Evolutionary conservation across 225 moss, liverwort and hornwort species (phyloP), one percentile per base, ranked within the genome.

Genomic region (Marchantia polymorpha): DNA sequence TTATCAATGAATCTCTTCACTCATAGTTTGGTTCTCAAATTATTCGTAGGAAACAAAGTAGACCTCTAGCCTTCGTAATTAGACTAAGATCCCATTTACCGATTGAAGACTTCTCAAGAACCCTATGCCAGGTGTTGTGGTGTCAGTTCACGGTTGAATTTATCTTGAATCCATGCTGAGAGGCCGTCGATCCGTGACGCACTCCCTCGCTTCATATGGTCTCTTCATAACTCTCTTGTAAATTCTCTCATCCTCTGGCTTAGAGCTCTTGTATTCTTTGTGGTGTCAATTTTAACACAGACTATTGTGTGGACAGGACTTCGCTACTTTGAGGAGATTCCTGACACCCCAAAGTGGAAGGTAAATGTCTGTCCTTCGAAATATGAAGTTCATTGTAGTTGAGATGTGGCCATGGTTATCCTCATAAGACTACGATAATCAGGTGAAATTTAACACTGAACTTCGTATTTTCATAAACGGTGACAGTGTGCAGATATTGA

Each of bases 241-340:
- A 20, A 19, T 22, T n/a, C 22, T 61, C 60, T n/a, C 60, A 61
- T 61, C 60, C 22, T 61, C 64, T n/a, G n/a, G n/a, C n/a, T n/a
- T n/a, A n/a, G n/a, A n/a, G n/a, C n/a, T n/a, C n/a, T n/a, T n/a
- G n/a, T 4, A 48, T 22, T 16, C 17, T 9, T 22, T 9, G 10
- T 47, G 4, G 70, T 20, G 48, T 49, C 31, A 15, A 7, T 61
- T n/a, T 20, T 61, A 7, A 20, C 23, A 61, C 22, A 61, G 22
- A 1, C 53, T 60, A 4, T 76, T 59, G 4, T 76, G 19, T 20
- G 8, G 31, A 75, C 78, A 80, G 80, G 80, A 30, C 50, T 80
- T 27, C 71, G 80, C 8, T 80, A 80, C 80, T 80, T 80, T 60
- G 80, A 80, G 63, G 80, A 80, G 50, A 73, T 73, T 47, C 54